Base-by-base conservation (phyloP, 768 basidiomycete genomes). In the Termitomyces sp. region DNA sequence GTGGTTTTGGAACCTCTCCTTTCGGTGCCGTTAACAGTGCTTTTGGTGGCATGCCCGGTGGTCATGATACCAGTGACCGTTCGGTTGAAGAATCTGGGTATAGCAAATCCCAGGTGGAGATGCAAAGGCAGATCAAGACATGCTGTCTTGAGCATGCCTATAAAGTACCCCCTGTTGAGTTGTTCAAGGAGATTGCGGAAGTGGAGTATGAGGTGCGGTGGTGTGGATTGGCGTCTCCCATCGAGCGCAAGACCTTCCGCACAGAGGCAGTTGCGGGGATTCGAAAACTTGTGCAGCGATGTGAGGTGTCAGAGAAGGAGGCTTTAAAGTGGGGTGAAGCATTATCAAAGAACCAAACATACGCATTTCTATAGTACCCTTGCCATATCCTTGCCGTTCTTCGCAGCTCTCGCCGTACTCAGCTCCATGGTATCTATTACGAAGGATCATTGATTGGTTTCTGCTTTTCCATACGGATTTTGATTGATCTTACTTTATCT, bases 41-140 rank as follows among this genome's bases (percentile, higher is more conserved):
- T n/a, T n/a, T n/a, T n/a, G n/a, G n/a, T n/a, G n/a, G n/a, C n/a
- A n/a, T n/a, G n/a, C n/a, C n/a, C n/a, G n/a, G n/a, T n/a, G n/a
- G n/a, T n/a, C n/a, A n/a, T n/a, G n/a, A n/a, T n/a, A n/a, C n/a
- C n/a, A n/a, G n/a, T n/a, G n/a, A n/a, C n/a, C n/a, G n/a, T n/a
- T n/a, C n/a, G n/a, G n/a, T n/a, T n/a, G n/a, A n/a, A n/a, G n/a
- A n/a, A n/a, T n/a, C n/a, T n/a, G n/a, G n/a, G n/a, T n/a, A n/a
- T n/a, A n/a, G n/a, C n/a, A n/a, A n/a, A n/a, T 78, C 75, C 18
- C 20, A 4, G 10, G 20, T 1, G 41, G 7, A 72, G 62, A 54
- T 29, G 20, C 18, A 51, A 63, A 55, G 24, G 34, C 72, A 29
- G 33, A 50, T 68, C 39, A 65, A 15, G 45, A 45, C 55, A n/a